Evolutionary conservation across 1,284 basidiomycete genomes (phyloP), one percentile per base, ranked within the genome.

Genomic region (Apiotrichum domesticum): DNA sequence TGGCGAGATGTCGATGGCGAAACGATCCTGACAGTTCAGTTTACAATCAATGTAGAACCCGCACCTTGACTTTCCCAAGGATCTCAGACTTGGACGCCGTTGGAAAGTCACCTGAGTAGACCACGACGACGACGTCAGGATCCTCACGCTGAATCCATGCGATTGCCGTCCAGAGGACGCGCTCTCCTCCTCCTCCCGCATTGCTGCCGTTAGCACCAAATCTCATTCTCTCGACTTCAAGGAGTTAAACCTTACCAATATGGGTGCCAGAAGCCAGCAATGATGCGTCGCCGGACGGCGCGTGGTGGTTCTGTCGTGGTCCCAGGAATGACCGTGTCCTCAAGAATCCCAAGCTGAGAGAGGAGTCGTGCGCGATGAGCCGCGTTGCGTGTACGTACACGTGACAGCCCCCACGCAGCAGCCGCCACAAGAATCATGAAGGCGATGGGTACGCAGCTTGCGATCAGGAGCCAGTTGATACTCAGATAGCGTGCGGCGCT

Each of bases 171-270:
- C 93, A 99, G 0, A 99, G 78, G 0, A 99, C 95, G 1, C 94
- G 84, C 76, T 98, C 95, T 0, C 96, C 96, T 11, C 96, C 96
- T 10, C 95, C 95, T 0, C 95, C 95, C 29, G 94, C 93, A 80
- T 98, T 96, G 73, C 93, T 96, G 66, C 14, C 10, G 44, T 53
- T 43, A 59, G 45, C 43, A 48, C 2, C 7, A 0, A 13, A 14
- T 3, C 8, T 9, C 6, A 44, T 37, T 8, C 37, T 39, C 8
- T 7, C 8, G 8, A 39, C 84, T 21, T 21, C 21, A 21, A 21
- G 21, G 21, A 21, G 21, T 21, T 21, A 21, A 21, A 21, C 21
- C 21, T 78, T 67, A 93, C 91, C 92, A 96, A 76, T 93, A 97
- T 0, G 94, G 94, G 77, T 97, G 94, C 74, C 96, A 94, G 77